Base-by-base conservation (phyloP, 2,329 filamentous ascomycete genomes). In the Boeremia exigua region DNA sequence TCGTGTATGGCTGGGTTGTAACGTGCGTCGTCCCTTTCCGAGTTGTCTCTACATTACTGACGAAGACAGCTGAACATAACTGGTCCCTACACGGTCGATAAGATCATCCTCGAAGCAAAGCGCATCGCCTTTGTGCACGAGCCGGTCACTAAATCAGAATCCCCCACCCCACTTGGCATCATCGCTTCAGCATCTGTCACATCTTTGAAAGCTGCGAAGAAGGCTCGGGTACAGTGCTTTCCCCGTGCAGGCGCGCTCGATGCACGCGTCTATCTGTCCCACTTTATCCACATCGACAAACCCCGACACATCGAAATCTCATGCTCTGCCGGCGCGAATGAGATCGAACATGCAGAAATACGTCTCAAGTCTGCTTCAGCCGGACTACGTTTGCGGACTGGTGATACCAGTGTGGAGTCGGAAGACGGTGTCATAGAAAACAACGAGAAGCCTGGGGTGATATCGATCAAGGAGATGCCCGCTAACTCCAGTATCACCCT, bases 231-330 rank as follows among this genome's bases (percentile, higher is more conserved):
- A 0, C 82, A 86, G n/a, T 82, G 94, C 27, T 96, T 91, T 70
- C 90, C 92, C 29, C 84, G 86, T 14, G 75, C 83, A 1, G 81
- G 86, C 40, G 84, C 89, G 0, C 84, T 97, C 4, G 85, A 91
- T 56, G 84, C 90, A 2, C 83, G 82, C 44, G 78, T 96, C 7
- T 81, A 79, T 37, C 81, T 90, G 0, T 86, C 90, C 0, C 88
- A 84, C 58, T 80, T 87, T 39, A 88, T 96, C 23, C 87, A 94
- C 59, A 84, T 99, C 5, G 91, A 96, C 70, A 88, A 88, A 62
- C 87, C 88, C 65, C 90, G 90, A 54, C 87, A 86, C 0, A 80
- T 98, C 0, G 90, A 96, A 55, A 79, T 99, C 17, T 82, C 87
- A 46, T 76, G 96, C 11, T 79, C 79, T 10, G 87, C 88, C 10